Conservation (phyloP, 2,329 filamentous ascomycete genomes). For the Xylaria sp. region DNA sequence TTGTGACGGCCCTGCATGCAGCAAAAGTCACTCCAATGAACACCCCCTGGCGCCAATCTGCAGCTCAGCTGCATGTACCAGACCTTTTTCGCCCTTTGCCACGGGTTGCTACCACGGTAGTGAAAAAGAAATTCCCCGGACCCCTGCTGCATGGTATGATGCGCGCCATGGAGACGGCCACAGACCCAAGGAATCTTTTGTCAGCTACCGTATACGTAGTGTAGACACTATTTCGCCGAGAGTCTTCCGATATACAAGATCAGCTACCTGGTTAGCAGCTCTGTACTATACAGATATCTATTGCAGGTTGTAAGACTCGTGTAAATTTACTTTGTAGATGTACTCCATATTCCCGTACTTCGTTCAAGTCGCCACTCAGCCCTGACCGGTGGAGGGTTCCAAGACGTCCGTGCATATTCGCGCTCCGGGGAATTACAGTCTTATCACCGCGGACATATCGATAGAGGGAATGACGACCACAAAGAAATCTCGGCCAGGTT, state of each 20-base stretch:
- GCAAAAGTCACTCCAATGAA: background rate
- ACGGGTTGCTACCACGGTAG: conserved; percentile 27
- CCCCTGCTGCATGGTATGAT: conserved; percentile 17
- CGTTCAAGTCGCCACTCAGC: background rate
- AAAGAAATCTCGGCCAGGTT: background rate
- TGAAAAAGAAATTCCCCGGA: conserved; percentile 27
- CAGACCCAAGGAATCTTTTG: background rate
- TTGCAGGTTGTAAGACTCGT: background rate
- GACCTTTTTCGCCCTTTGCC: conserved; percentile 15
- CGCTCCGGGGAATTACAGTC: background rate
- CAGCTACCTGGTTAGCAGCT: background rate
- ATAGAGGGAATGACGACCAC: background rate
- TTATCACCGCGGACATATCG: background rate
- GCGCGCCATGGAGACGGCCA: background rate
- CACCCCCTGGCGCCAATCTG: conserved; percentile 16
- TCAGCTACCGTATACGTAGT: conserved; percentile 6
- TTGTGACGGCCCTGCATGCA: conserved; percentile 8
- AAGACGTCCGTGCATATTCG: background rate
- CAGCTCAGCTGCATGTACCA: conserved; percentile 29
- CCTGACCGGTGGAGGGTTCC: background rate
- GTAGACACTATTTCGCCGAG: conserved; percentile 2
- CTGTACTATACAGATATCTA: background rate
- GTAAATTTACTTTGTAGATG: background rate
- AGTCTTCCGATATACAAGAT: background rate
- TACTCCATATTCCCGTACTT: background rate